These are phyloP conservation scores for Acacia crassicarpa DNA, from an alignment of 306 rosid genomes.

Conservation along the genomic window DNA sequence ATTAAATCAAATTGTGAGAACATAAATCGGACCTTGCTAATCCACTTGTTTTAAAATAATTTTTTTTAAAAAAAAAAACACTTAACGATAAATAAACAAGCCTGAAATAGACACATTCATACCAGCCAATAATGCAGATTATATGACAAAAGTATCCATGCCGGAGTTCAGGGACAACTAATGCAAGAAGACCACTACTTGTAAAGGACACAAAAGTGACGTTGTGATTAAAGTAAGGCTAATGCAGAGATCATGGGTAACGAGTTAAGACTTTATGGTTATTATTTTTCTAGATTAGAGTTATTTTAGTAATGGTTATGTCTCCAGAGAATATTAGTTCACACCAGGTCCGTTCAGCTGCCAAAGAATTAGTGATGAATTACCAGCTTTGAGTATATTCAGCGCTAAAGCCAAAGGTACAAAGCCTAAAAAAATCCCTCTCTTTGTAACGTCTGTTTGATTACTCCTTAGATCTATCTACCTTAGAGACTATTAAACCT, in stretches of 20 bases:
- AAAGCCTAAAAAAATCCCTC: constrained; percentile 6
- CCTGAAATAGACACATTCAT: background rate
- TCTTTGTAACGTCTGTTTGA: background rate
- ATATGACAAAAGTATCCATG: background rate
- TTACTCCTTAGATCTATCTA: constrained; percentile 11
- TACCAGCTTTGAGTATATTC: constrained; percentile 1
- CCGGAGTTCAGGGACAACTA: too few species aligned
- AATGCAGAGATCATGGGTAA: background rate
- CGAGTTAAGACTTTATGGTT: background rate
- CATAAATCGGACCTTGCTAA: background rate
- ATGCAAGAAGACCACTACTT: background rate
- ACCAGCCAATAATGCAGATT: background rate
- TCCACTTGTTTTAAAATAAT: background rate
- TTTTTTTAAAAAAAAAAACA: background rate
- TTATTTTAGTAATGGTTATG: background rate
- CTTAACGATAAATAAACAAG: background rate
- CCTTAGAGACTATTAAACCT: background rate
- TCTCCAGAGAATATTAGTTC: background rate
- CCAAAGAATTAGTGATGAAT: constrained; percentile 4
- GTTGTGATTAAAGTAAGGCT: background rate
- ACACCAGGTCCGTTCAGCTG: background rate
- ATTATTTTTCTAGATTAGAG: background rate
- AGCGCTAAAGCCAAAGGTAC: background rate
- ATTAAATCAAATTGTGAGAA: background rate
- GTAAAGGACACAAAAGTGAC: background rate